A percentile compares a stretch with the other conserved stretches of the same genome.
phyloP scores from a whole-genome alignment of 2,329 filamentous ascomycete genomes.

The Calycina marina region DNA sequence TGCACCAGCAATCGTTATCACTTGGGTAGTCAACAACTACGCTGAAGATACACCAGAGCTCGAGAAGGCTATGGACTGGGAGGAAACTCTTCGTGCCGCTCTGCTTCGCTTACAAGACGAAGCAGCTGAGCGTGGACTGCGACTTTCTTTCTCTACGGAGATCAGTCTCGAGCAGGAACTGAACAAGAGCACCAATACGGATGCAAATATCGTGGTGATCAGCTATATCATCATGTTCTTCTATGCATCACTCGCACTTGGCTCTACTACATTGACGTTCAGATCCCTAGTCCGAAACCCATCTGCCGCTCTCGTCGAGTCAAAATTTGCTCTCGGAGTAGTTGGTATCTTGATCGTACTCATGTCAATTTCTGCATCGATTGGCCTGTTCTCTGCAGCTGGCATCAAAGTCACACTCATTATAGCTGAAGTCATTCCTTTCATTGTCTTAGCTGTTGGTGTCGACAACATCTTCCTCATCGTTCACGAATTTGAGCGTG shows the following conservation, averaged over 20 bases:
- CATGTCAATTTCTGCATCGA: slow-evolving; percentile 92
- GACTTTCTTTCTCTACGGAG: slow-evolving; percentile 89
- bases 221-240: slow-evolving; percentile 99
- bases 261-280: slow-evolving; percentile 69
- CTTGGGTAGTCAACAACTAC: slow-evolving; percentile 88
- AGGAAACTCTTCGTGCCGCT: slow-evolving; percentile 59
- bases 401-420: slow-evolving; percentile 93
- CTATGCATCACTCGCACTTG: slow-evolving; percentile 84
- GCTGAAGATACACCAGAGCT: slow-evolving; percentile 58
- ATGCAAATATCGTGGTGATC: slow-evolving; percentile 90
- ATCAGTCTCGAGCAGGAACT: slow-evolving; percentile 89
- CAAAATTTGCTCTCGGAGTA: slow-evolving; percentile 91
- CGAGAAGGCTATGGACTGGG: slow-evolving; percentile 74
- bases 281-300: slow-evolving; percentile 70
- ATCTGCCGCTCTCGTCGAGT: slow-evolving; percentile 75
- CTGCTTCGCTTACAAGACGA: slow-evolving; percentile 70
- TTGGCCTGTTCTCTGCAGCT: slow-evolving; percentile 83
- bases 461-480: slow-evolving; percentile 99
- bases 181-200: slow-evolving; percentile 96
- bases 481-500: slow-evolving; percentile 92
- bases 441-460: slow-evolving; percentile 88
- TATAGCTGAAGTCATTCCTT: slow-evolving; percentile 96
- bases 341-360: slow-evolving; percentile 89
- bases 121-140: slow-evolving; percentile 60
- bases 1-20: slow-evolving; percentile 69